Base-by-base conservation (phyloP, 1,284 basidiomycete genomes). In the Schizophyllum commune region DNA sequence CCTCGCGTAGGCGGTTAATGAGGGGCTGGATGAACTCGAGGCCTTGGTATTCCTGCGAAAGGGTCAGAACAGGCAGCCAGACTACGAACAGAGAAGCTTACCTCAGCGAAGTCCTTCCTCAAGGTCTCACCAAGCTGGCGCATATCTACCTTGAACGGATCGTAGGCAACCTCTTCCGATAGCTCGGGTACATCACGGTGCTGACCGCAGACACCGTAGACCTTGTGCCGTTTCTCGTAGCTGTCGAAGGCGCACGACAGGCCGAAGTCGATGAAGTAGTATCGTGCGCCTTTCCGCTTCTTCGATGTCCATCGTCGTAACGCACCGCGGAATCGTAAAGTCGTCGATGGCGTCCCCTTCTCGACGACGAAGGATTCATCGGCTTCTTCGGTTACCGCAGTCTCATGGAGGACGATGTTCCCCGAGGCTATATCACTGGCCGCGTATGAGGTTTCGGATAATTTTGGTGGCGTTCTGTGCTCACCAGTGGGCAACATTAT, bases 211-310 rank as follows among this genome's bases (percentile, higher is more conserved):
- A 66, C 17, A 4, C 65, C 65, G 20, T 58, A 55, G 20, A 66
- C 65, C 7, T 60, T 55, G 22, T 63, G 61, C 13, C 65, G 65
- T 53, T 63, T 58, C 61, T 66, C 65, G 20, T 63, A 66, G 32
- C 62, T 64, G 27, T 61, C 20, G 56, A 55, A 66, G 15, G 65
- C 63, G 57, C 63, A 64, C 39, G 65, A 63, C 6, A 66, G 58
- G 5, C 65, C 65, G 52, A 66, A 66, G 32, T 66, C 65, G 33
- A 66, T 66, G 33, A 66, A 64, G 19, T 63, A 66, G 55, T 66
- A 66, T 62, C 47, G 59, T 32, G 15, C 15, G 52, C 39, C 39
- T 20, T 20, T 17, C 22, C 52, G 32, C 61, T 60, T 39, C 33
- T 60, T 60, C 33, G 34, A 13, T 19, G 15, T 57, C 55, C 22